Evolutionary conservation across 306 rosid genomes (phyloP).

Genomic region (Sindora glabra): DNA sequence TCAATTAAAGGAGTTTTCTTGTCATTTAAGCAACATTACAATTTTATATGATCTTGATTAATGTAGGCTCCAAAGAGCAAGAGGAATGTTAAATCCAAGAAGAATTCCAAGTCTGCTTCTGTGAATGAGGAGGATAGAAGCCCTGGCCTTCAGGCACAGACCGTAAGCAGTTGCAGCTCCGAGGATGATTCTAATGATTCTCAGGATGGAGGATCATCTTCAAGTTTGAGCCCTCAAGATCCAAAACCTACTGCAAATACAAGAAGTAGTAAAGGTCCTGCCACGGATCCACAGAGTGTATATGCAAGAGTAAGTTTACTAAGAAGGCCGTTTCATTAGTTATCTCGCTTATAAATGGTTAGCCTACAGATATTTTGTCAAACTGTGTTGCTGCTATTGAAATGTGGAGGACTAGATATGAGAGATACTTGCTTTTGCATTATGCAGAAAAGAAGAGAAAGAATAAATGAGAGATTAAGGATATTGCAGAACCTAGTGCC

Average conservation of each 20-base stretch:
- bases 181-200: constrained; percentile 31
- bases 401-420: neutral
- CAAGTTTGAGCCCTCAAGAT: constrained; percentile 13
- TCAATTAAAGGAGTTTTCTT: too few species aligned
- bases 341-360: neutral
- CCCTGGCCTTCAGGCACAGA: constrained; percentile 17
- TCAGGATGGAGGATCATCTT: constrained; percentile 25
- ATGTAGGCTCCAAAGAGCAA: constrained; percentile 26
- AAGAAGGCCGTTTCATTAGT: neutral
- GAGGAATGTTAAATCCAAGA: constrained; percentile 38
- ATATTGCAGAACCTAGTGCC: constrained; percentile 79
- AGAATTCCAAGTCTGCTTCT: constrained; percentile 29
- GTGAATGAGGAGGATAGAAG: constrained; percentile 17
- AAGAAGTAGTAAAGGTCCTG: constrained; percentile 49
- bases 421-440: constrained; percentile 1
- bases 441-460: constrained; percentile 90
- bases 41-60: neutral
- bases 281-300: constrained; percentile 74
- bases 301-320: constrained; percentile 66
- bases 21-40: too few species aligned
- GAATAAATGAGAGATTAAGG: constrained; percentile 82
- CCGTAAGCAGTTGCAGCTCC: constrained; percentile 34
- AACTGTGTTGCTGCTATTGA: neutral
- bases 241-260: constrained; percentile 36
- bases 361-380: neutral